Conservation (phyloP, 1,284 basidiomycete species). For the Moesziomyces sp. region DNA sequence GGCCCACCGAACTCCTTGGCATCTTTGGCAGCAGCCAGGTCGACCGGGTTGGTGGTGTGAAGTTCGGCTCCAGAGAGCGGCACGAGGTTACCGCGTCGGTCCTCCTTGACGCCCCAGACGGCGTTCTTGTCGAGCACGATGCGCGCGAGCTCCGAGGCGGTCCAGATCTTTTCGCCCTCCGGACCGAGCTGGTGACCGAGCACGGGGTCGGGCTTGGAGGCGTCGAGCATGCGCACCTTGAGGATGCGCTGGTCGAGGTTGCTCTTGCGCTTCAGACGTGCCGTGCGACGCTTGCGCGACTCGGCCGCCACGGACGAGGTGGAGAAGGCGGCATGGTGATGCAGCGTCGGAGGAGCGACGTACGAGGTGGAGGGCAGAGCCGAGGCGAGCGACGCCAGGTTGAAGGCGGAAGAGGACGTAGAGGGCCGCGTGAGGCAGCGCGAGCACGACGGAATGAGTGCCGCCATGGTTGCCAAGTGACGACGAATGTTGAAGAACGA, state of each 20-base stretch:
- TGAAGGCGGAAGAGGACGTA: conserved; percentile 15
- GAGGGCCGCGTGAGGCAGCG: conserved; percentile 16
- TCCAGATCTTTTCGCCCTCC: conserved; percentile 58
- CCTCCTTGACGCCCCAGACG: conserved; percentile 63
- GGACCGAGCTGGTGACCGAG: conserved; percentile 74
- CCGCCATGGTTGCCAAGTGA: conserved; percentile 15
- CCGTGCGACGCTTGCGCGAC: conserved; percentile 51
- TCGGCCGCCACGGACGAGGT: conserved; percentile 42
- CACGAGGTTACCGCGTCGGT: conserved; percentile 60
- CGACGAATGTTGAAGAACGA: too few relatives aligned
- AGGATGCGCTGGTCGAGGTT: conserved; percentile 66
- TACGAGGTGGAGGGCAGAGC: conserved; percentile 35
- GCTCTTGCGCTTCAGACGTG: conserved; percentile 60
- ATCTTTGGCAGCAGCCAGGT: conserved; percentile 5
- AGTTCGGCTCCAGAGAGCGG: conserved; percentile 16
- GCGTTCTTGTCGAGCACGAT: conserved; percentile 59
- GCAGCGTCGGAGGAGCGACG: conserved; percentile 5
- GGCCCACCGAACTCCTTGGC: conserved; percentile 51
- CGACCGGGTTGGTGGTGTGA: conserved; percentile 8
- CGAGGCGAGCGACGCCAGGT: conserved; percentile 24
- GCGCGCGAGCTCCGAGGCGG: conserved; percentile 52
- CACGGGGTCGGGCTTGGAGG: conserved; percentile 75
- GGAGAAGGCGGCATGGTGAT: conserved; percentile 31
- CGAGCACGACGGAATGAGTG: conserved; percentile 28
- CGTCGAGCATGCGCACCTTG: conserved; percentile 66